Percentiles rank a stretch among this genome's conserved stretches.
These are phyloP conservation scores for maize (Zea mays) DNA, from an alignment of 176 grass and related monocot species.

Conservation along the genomic window Zm-B73-REFERENCE-NAM-5.0 NC_050099.1:242737001-242737500, in stretches of 20 bases:
- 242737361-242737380: background rate
- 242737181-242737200: background rate
- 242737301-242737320: background rate
- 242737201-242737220: background rate
- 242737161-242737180: background rate
- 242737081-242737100: background rate
- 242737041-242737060: conserved; percentile 1
- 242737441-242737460: background rate
- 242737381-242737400: background rate
- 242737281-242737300: background rate
- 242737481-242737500: background rate
- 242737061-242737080: background rate
- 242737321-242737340: background rate
- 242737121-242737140: background rate
- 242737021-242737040: background rate
- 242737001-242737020: background rate
- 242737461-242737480: background rate
- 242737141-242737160: background rate
- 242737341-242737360: background rate
- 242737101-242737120: background rate
- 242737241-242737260: background rate
- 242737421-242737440: background rate
- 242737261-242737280: background rate
- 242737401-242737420: background rate
- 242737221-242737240: background rate